A percentile compares a stretch with the other conserved stretches of the same genome.
phyloP scores from a whole-genome alignment of 2,329 filamentous ascomycete genomes.

The Berkeleyomyces basicola region DNA sequence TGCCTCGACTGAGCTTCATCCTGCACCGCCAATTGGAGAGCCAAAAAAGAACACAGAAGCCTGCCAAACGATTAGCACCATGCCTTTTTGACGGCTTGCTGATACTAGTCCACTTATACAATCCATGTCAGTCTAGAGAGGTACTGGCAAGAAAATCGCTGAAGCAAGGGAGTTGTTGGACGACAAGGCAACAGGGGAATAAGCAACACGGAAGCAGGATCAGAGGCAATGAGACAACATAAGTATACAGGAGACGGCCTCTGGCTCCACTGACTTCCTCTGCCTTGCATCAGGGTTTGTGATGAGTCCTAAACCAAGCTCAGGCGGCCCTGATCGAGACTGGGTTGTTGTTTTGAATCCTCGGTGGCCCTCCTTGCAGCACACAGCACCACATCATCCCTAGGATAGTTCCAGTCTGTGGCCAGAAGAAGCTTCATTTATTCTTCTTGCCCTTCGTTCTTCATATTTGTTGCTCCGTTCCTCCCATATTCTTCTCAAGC shows the following conservation, averaged over 20 bases:
- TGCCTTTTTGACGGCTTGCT: background rate
- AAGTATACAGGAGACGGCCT: background rate
- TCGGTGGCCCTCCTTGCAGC: background rate
- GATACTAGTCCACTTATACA: background rate
- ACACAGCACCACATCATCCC: background rate
- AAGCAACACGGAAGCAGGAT: background rate
- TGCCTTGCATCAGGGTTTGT: background rate
- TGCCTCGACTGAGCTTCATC: background rate
- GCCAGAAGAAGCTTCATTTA: background rate
- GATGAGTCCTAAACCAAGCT: background rate
- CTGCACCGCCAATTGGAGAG: background rate
- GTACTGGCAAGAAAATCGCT: background rate
- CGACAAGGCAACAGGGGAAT: background rate
- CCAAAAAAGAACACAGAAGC: background rate
- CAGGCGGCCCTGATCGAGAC: background rate
- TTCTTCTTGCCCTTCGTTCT: slow-evolving; percentile 1
- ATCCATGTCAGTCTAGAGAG: background rate
- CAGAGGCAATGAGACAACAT: background rate
- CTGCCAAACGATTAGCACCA: background rate
- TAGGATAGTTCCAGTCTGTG: background rate
- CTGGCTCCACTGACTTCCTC: background rate
- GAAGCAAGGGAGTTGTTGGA: background rate
- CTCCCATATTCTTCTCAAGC: background rate
- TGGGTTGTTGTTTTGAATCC: background rate
- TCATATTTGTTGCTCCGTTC: background rate